These are phyloP conservation scores for Ogataea angusta DNA, from an alignment of 805 yeast genomes.

Conservation along the genomic window DNA sequence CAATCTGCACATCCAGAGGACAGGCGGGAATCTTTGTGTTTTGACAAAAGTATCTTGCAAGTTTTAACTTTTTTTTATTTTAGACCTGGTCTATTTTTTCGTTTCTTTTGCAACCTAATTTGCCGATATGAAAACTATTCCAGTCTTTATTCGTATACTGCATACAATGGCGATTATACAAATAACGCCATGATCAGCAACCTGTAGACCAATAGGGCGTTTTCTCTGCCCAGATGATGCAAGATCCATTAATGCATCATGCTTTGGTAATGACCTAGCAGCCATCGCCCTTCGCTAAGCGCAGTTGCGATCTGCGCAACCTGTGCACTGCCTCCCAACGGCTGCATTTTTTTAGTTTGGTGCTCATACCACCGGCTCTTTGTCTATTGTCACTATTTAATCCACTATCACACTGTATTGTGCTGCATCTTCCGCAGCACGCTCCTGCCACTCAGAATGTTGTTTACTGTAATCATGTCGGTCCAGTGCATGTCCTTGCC, in stretches of 20 bases:
- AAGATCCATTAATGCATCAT: slow-evolving; percentile 1
- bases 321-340: slow-evolving; percentile 5
- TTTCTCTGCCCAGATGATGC: neutral
- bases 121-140: slow-evolving; percentile 1
- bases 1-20: slow-evolving; percentile 1
- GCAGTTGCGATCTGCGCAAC: slow-evolving; percentile 3
- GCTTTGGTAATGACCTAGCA: neutral
- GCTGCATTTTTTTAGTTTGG: slow-evolving; percentile 2
- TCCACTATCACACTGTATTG: neutral
- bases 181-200: neutral
- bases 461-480: slow-evolving; percentile 53
- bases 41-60: neutral
- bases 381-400: too few relatives aligned
- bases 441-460: slow-evolving; percentile 70
- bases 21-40: neutral
- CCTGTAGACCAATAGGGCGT: neutral
- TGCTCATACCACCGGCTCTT: neutral
- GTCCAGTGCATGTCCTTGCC: slow-evolving; percentile 71
- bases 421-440: slow-evolving; percentile 37
- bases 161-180: neutral
- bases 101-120: slow-evolving; percentile 1
- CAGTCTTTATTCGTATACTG: neutral
- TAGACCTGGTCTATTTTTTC: slow-evolving; percentile 2
- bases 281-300: slow-evolving; percentile 3
- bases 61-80: neutral